Conservation (phyloP, 2,329 filamentous ascomycete species). For the Aquanectria penicillioides region DNA sequence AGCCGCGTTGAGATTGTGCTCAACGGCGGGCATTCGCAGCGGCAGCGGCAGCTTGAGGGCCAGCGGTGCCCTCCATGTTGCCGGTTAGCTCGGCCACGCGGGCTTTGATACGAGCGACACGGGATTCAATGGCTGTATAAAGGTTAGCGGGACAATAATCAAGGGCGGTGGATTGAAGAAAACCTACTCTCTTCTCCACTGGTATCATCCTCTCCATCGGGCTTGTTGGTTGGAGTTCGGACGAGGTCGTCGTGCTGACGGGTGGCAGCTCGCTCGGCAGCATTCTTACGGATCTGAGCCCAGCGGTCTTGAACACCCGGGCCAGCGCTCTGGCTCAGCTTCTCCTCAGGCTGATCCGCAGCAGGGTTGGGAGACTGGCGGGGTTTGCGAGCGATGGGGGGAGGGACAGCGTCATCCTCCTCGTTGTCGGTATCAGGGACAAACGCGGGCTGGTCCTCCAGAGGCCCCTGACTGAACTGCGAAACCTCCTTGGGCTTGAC, state of each 20-base stretch:
- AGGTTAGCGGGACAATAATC: conserved; percentile 34
- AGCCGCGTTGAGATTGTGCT: conserved; percentile 14
- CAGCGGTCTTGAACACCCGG: conserved; percentile 76
- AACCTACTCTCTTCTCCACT: conserved; percentile 92
- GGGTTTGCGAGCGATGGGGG: conserved; percentile 60
- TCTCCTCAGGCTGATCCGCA: conserved; percentile 44
- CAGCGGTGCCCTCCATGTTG: conserved; percentile 72
- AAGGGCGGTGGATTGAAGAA: neutral
- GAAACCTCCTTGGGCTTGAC: conserved; percentile 47
- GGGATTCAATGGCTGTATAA: conserved; percentile 86
- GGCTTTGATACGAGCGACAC: conserved; percentile 97
- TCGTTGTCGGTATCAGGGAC: conserved; percentile 67
- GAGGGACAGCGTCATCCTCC: conserved; percentile 60
- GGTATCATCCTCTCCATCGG: conserved; percentile 82
- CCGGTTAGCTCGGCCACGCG: conserved; percentile 93
- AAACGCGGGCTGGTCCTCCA: conserved; percentile 88
- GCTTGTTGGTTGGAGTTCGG: conserved; percentile 65
- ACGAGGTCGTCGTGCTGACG: conserved; percentile 73
- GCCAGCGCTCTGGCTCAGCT: conserved; percentile 46
- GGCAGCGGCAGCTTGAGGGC: conserved; percentile 44
- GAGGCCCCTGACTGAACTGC: conserved; percentile 87
- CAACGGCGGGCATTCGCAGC: conserved; percentile 32
- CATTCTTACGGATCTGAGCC: conserved; percentile 96
- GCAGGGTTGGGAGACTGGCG: conserved; percentile 39
- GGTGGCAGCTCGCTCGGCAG: conserved; percentile 79